Base-by-base conservation (phyloP, 2,329 filamentous ascomycete species). In the Trichoderma sp. region DNA sequence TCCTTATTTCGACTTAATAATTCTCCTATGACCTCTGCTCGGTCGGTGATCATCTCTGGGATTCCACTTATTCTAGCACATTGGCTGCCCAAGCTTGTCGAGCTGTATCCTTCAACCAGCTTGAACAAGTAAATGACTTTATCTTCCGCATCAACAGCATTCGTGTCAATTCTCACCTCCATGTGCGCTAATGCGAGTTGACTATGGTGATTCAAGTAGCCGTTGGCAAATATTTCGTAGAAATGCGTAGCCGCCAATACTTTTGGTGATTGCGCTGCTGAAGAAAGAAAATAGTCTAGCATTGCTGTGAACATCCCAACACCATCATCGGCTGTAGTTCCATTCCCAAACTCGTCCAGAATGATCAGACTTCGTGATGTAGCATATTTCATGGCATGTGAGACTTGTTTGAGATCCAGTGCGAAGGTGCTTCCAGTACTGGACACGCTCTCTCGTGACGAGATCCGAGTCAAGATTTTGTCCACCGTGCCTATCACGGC, bases 41-140 rank as follows among this genome's bases (percentile, higher is more conserved):
- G 90, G 18, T 92, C 86, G 7, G 98, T 89, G 11, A 98, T 90
- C 6, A 89, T 87, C 21, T 85, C 81, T 35, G 94, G 92, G 16
- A 99, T 91, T 1, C 95, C 95, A 80, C 97, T 98, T 83, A 97
- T 90, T 4, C 92, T 91, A 33, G 97, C 97, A 81, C 97, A 98
- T 83, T 90, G 89, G 33, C 92, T 94, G 0, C 97, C 97, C 80
- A 97, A 97, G 81, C 95, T 98, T 16, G 93, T 93, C 8, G 87
- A 91, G 79, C 92, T 96, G 74, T 92, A 89, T 0, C 95, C 95
- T 2, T 86, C 79, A 4, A 84, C 80, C n/a, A 93, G 84, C 33
- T 91, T 93, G 83, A 96, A 97, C 1, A 98, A 88, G 80, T 93
- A 95, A 0, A 89, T 91, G 35, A 95, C 88, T 78, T 94, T 91